These are phyloP conservation scores for Hypoxylon intermedium DNA, from an alignment of 495 filamentous ascomycete species.

Conservation along the genomic window DNA sequence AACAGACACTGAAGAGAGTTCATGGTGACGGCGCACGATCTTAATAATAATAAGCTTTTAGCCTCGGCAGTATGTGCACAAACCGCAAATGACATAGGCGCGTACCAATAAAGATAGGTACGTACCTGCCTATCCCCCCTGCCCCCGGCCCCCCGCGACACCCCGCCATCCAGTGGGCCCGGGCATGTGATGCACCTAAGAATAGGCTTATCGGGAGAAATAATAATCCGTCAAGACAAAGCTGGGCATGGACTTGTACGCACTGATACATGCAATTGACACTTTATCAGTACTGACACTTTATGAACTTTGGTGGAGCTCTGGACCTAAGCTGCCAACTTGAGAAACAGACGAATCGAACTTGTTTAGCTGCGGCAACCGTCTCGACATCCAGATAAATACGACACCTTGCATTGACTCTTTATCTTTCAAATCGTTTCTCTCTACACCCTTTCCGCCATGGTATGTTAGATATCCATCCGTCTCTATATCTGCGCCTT, in stretches of 20 bases:
- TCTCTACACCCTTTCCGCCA: constrained; percentile 16
- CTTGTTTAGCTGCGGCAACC: neutral
- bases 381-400: neutral
- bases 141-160: constrained; percentile 1
- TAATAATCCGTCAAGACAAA: constrained; percentile 21
- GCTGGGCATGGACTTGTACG: no score
- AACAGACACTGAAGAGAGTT: no score
- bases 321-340: constrained; percentile 27
- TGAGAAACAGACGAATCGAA: constrained; percentile 6
- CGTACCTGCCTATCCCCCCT: constrained; percentile 7
- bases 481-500: constrained; percentile 5
- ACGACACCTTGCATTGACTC: neutral
- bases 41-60: constrained; percentile 28
- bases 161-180: neutral
- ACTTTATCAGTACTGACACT: no score
- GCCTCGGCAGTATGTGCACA: constrained; percentile 27
- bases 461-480: constrained; percentile 28
- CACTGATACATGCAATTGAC: constrained; percentile 28
- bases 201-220: neutral
- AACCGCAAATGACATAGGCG: constrained; percentile 13
- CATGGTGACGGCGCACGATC: no score
- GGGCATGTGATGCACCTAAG: neutral
- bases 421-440: neutral
- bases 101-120: constrained; percentile 17
- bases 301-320: constrained; percentile 23